Percentiles rank a stretch among this genome's conserved stretches.
Evolutionary conservation across 192 early-diverging fungal genomes (phyloP).

Genomic region (Backusella mclennaniae): DNA sequence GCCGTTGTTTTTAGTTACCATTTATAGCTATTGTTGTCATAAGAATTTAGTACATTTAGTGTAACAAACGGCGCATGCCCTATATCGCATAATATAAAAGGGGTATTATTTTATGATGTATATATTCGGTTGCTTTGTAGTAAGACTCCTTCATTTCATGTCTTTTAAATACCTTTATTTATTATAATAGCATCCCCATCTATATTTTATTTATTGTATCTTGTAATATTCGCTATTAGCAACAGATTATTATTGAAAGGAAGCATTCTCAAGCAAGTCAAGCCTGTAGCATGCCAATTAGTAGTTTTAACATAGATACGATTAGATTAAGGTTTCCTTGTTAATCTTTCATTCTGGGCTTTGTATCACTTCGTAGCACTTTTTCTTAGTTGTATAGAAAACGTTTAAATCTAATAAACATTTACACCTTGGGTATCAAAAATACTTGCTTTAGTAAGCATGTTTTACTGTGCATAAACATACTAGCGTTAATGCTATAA

Average conservation of each 20-base stretch:
- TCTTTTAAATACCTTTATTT: too few relatives aligned
- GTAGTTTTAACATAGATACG: too few relatives aligned
- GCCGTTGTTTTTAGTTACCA: neutral
- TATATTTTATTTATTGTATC: too few relatives aligned
- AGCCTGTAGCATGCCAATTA: too few relatives aligned
- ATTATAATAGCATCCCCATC: too few relatives aligned
- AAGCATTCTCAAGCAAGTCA: too few relatives aligned
- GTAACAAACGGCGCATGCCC: neutral
- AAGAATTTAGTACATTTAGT: neutral
- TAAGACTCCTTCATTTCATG: neutral
- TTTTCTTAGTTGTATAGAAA: neutral
- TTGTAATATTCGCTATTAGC: too few relatives aligned
- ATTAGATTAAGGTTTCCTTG: neutral
- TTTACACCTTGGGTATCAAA: neutral
- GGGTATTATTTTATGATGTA: neutral
- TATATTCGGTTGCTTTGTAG: neutral
- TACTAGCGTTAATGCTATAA: too few relatives aligned
- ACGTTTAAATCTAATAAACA: neutral
- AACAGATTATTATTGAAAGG: too few relatives aligned
- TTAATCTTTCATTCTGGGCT: neutral
- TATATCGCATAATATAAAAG: neutral
- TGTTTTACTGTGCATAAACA: neutral
- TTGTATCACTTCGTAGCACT: neutral
- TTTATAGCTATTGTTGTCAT: slow-evolving; percentile 8
- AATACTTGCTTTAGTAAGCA: neutral